A percentile compares a stretch with the other conserved stretches of the same genome.
phyloP scores from a whole-genome alignment of 2,329 filamentous ascomycete genomes.

The Alternaria brassicae region DNA sequence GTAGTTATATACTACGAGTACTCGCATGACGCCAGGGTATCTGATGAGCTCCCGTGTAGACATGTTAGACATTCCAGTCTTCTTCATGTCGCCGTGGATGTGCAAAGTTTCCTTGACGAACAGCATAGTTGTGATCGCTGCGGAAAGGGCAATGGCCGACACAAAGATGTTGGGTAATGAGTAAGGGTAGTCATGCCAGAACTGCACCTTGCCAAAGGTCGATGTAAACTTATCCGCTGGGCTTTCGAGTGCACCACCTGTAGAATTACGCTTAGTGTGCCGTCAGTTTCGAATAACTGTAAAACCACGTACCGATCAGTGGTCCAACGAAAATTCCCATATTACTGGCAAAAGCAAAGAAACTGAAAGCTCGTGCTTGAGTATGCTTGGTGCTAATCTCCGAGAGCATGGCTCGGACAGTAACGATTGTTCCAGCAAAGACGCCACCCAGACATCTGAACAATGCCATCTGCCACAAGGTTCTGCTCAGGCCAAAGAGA shows the following conservation, averaged over 20 bases:
- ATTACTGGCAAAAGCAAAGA: conserved; percentile 78
- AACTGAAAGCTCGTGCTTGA: conserved; percentile 76
- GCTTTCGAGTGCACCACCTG: conserved; percentile 72
- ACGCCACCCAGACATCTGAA: conserved; percentile 74
- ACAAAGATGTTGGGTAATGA: conserved; percentile 68
- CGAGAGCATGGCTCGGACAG: conserved; percentile 77
- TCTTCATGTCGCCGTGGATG: conserved; percentile 27
- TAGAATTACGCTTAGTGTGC: neutral
- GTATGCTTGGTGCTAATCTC: conserved; percentile 74
- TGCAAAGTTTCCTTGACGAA: conserved; percentile 66
- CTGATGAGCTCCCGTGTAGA: conserved; percentile 64
- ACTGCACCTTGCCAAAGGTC: conserved; percentile 62
- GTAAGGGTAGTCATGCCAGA: conserved; percentile 72
- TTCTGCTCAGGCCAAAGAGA: conserved; percentile 72
- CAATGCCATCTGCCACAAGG: conserved; percentile 76
- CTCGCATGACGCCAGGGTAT: conserved; percentile 69
- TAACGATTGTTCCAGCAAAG: conserved; percentile 76
- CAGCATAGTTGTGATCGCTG: conserved; percentile 60
- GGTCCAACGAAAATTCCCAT: conserved; percentile 77
- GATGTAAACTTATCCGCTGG: conserved; percentile 69
- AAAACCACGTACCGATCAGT: conserved; percentile 56
- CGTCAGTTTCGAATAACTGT: neutral
- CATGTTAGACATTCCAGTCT: conserved; percentile 42
- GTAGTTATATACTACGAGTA: conserved; percentile 71
- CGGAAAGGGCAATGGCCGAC: conserved; percentile 61